A percentile compares a stretch with the other conserved stretches of the same genome.
These are phyloP conservation scores for Penicillium pulvis DNA, from an alignment of 495 filamentous ascomycete genomes.

Conservation along the genomic window DNA sequence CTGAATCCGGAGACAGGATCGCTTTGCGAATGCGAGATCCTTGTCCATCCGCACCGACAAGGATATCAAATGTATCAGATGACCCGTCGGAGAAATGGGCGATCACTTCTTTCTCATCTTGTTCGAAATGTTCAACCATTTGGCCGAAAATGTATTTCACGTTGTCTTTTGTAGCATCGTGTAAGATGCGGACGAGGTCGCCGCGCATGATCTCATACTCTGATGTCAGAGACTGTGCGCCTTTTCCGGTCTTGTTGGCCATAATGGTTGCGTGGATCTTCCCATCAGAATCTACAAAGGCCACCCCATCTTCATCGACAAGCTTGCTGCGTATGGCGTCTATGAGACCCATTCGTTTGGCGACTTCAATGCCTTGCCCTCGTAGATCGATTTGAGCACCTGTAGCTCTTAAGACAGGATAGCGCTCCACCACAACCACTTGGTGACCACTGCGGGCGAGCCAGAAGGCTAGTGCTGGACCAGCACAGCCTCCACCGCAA, in stretches of 20 bases:
- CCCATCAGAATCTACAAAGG: slow-evolving; percentile 34
- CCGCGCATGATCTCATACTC: slow-evolving; percentile 53
- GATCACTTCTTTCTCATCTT: slow-evolving; percentile 30
- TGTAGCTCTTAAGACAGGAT: slow-evolving; percentile 29
- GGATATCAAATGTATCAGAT: slow-evolving; percentile 44
- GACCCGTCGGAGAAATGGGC: slow-evolving; percentile 43
- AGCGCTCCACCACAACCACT: slow-evolving; percentile 47
- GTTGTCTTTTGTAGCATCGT: slow-evolving; percentile 38
- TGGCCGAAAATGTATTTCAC: slow-evolving; percentile 43
- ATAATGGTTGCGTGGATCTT: slow-evolving; percentile 26
- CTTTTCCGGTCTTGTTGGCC: slow-evolving; percentile 37
- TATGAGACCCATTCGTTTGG: slow-evolving; percentile 44
- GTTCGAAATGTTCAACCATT: slow-evolving; percentile 25
- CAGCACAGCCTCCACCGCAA: slow-evolving; percentile 27
- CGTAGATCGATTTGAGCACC: slow-evolving; percentile 48
- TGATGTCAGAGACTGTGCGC: slow-evolving; percentile 36
- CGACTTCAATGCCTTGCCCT: slow-evolving; percentile 36
- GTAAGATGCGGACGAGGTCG: slow-evolving; percentile 40
- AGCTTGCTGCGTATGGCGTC: slow-evolving; percentile 30
- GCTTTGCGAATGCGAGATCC: slow-evolving; percentile 42
- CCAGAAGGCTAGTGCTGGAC: slow-evolving; percentile 49
- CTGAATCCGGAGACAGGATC: slow-evolving; percentile 30
- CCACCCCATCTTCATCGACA: slow-evolving; percentile 39
- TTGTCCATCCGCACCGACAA: slow-evolving; percentile 54
- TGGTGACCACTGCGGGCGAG: slow-evolving; percentile 34